Conservation (phyloP, 2,329 filamentous ascomycete genomes). For the Colletotrichum shisoi region DNA sequence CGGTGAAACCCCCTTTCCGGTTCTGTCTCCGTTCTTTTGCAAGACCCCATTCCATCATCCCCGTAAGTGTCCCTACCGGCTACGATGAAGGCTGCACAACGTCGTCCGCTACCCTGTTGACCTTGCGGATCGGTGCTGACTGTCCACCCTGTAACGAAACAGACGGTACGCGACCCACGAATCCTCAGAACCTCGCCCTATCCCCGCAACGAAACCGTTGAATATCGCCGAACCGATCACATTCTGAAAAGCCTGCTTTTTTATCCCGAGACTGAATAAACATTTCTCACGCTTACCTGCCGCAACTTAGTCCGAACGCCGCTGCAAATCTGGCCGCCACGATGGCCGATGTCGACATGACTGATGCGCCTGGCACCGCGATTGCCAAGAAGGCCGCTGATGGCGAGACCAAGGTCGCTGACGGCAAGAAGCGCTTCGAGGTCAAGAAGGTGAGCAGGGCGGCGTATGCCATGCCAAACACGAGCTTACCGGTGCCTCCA, state of each 20-base stretch:
- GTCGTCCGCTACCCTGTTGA: constrained; percentile 14
- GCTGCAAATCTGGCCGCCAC: constrained; percentile 32
- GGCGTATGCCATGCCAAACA: not conserved
- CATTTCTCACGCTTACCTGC: constrained; percentile 7
- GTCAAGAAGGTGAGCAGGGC: constrained; percentile 84
- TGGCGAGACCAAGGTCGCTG: constrained; percentile 60
- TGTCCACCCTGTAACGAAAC: constrained; percentile 1
- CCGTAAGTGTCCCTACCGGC: not conserved
- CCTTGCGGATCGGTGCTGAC: constrained; percentile 18
- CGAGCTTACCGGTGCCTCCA: constrained; percentile 51
- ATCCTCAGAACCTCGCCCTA: not conserved
- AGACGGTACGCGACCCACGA: constrained; percentile 6
- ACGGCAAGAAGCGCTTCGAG: constrained; percentile 94
- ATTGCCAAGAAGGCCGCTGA: constrained; percentile 62
- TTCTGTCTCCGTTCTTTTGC: not conserved
- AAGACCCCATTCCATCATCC: not conserved
- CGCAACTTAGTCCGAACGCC: not conserved
- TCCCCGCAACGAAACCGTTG: not conserved
- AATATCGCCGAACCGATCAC: not conserved
- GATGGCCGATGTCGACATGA: constrained; percentile 98
- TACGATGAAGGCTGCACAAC: not conserved
- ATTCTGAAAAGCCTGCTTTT: not conserved
- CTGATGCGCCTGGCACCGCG: constrained; percentile 73
- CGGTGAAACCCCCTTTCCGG: no score
- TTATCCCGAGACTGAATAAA: not conserved